These are phyloP conservation scores for Fusarium sp. DNA, from an alignment of 2,329 filamentous ascomycete species.

Conservation along the genomic window DNA sequence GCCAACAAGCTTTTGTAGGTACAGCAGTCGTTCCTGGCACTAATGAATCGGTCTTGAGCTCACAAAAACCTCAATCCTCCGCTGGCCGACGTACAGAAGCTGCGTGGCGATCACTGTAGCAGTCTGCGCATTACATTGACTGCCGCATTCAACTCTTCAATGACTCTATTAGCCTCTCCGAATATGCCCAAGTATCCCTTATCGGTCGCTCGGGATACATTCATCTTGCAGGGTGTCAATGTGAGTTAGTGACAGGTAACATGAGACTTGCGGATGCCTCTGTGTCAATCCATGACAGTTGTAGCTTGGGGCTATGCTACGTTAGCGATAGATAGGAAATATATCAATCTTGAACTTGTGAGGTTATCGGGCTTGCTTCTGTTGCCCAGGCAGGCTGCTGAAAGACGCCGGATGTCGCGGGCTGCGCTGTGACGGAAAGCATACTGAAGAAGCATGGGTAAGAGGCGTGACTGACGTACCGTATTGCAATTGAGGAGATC, in stretches of 20 bases:
- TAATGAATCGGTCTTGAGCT: no score
- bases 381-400: accelerated
- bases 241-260: accelerated
- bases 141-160: accelerated
- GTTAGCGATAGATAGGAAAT: accelerated
- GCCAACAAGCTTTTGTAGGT: no score
- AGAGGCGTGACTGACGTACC: background rate
- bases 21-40: no score
- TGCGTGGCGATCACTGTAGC: background rate
- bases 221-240: background rate
- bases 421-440: background rate
- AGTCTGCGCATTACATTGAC: background rate
- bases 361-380: background rate
- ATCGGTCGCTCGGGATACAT: background rate
- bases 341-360: accelerated
- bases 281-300: background rate
- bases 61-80: no score
- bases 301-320: accelerated
- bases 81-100: no score
- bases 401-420: accelerated
- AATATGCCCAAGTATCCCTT: accelerated
- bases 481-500: background rate
- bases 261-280: accelerated
- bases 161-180: background rate
- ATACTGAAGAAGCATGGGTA: accelerated